phyloP scores from a whole-genome alignment of 371 early-diverging fungal species.

The Umbelopsis sp. region DNA sequence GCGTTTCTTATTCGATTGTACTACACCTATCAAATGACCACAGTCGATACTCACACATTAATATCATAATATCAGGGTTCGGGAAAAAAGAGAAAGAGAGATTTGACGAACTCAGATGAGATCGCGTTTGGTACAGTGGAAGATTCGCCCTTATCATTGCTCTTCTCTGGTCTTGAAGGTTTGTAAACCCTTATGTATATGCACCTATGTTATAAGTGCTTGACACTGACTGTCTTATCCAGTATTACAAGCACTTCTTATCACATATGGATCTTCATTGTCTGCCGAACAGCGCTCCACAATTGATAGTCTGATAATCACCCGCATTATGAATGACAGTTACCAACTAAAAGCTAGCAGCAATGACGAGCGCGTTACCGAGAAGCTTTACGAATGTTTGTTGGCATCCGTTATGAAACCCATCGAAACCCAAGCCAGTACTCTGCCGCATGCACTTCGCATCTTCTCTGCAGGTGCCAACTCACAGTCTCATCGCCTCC shows the following conservation, averaged over 20 bases:
- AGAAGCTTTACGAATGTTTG: slow-evolving; percentile 41
- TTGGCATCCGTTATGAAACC: slow-evolving; percentile 45
- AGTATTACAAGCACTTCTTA: slow-evolving; percentile 27
- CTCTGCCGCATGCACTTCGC: slow-evolving; percentile 44
- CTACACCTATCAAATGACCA: not conserved
- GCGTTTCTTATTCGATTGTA: not conserved
- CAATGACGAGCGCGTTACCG: slow-evolving; percentile 21
- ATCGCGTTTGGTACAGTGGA: not conserved
- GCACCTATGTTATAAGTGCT: not conserved
- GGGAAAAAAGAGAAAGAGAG: slow-evolving; percentile 43
- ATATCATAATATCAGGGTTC: slow-evolving; percentile 15
- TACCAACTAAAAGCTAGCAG: slow-evolving; percentile 24
- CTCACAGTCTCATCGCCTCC: slow-evolving; percentile 43
- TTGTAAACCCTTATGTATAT: not conserved
- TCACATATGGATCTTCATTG: slow-evolving; percentile 38
- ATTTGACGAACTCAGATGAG: slow-evolving; percentile 45
- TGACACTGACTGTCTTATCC: slow-evolving; percentile 21
- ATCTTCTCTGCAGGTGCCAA: slow-evolving; percentile 47
- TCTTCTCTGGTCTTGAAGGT: not conserved
- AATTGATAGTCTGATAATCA: slow-evolving; percentile 36
- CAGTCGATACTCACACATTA: slow-evolving; percentile 13
- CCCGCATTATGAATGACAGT: slow-evolving; percentile 33
- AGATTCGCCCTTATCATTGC: not conserved
- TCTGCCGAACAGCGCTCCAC: slow-evolving; percentile 28
- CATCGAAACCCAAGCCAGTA: slow-evolving; percentile 42